Evolutionary conservation across 805 yeast genomes (phyloP), one percentile per base, ranked within the genome.

Genomic region (Schizosaccharomyces osmophilus): DNA sequence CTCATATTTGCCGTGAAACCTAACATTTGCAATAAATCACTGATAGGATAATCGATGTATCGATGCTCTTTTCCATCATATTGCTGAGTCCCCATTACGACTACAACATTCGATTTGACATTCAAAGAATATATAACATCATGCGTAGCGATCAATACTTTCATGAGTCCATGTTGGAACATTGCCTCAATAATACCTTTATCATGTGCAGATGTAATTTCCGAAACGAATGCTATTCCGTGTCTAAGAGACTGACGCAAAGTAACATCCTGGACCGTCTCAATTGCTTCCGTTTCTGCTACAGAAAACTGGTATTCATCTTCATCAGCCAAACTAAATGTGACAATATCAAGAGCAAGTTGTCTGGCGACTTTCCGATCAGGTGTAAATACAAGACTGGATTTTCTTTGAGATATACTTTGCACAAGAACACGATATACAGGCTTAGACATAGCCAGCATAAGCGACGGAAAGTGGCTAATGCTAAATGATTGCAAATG

Each of bases 61-160:
- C 89, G 72, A 66, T 82, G 86, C 65, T 85, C 95, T 60, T 75
- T 78, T 0, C 86, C 90, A 57, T 86, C 93, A 67, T 74, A 84
- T 22, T 71, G 74, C 66, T 80, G 83, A 0, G 96, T 87, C 13
- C 94, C 86, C 62, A 83, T 68, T 4, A 90, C 75, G 32, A 84
- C 70, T 2, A 84, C 85, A 59, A 75, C 70, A 51, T 75, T 72
- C 0, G 87, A 80, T 0, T 69, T 51, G 0, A 89, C 87, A 6
- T 75, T 70, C 29, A 63, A 36, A 64, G 71, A 74, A 55, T 69
- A 64, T 48, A 81, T 75, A 2, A 81, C 75, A 1, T 82, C 89
- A 61, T 77, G 76, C 0, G 88, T 74, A 0, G 83, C 82, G 22
- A 89, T 63, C n/a, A 88, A 63, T 6, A 83, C 71, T 4, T 78